Base-by-base conservation (phyloP, 148 eudicot species). In the Persicaria maculosa region DNA sequence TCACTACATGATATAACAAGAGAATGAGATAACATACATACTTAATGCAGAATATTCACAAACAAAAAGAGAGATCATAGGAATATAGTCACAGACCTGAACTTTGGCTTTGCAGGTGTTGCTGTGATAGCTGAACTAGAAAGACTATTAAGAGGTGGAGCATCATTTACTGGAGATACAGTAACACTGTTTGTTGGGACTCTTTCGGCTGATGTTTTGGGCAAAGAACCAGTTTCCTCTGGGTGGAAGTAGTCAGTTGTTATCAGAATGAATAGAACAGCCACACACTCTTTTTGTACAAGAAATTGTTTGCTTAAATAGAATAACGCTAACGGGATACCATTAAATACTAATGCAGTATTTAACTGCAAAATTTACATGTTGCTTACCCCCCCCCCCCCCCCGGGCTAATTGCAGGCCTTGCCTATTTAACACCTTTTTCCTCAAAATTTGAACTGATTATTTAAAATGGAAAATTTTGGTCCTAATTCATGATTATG, bases 151-250 rank as follows among this genome's bases (percentile, higher is more conserved):
- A 48, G 81, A 20, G 81, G 46, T 52, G 83, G 77, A 53, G 79
- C 78, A 80, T 81, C 80, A 44, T 75, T 70, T 79, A 82, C 75
- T 57, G 82, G 75, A 45, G 76, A 76, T 74, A 73, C 52, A 70
- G 75, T 53, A 16, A 78, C 83, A 69, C 68, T 83, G 73, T 52
- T 50, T 19, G 76, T 59, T 74, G 82, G 40, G 50, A 76, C 48
- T 76, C 81, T 79, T 48, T 77, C 83, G 68, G 61, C 68, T 4
- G 81, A 59, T 70, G 75, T 76, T 52, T 77, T 76, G 14, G 87
- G 55, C 76, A 85, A 73, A 74, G 74, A 81, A 65, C 82, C 88
- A 71, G 78, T 77, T 85, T 93, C 97, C 86, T 88, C 98, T 93
- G 88, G 71, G 14, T 40, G 19, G 19, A 65, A 40, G 70, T 2